Base-by-base conservation (phyloP, 2,329 filamentous ascomycete genomes). In the Ophiocordyceps camponoti-floridani region DNA sequence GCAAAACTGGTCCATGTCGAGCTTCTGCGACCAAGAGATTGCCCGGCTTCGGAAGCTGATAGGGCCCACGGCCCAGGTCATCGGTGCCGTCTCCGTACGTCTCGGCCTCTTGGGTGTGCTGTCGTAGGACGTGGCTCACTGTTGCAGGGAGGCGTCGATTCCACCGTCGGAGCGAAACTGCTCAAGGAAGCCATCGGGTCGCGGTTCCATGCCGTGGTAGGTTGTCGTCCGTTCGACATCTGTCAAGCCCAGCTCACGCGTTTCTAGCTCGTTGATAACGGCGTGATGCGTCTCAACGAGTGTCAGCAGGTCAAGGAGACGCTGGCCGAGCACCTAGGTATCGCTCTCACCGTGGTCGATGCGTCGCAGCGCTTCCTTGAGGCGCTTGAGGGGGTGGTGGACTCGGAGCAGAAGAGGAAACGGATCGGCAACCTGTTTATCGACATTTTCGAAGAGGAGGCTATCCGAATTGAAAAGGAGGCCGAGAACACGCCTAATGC, bases 271-370 rank as follows among this genome's bases (percentile, higher is more conserved):
- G 78, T 95, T 8, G 81, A 96, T 64, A 94, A 84, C 52, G 87
- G 49, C 23, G 44, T 41, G n/a, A 79, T 98, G 73, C 78, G 91
- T 37, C 70, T 91, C 28, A 80, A 94, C 56, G 91, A 96, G 62
- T 87, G 82, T 52, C 66, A 79, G 51, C 69, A 81, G 54, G 91
- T 96, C 44, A 80, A 94, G 62, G 69, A 86, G 61, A 88, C 78
- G 0, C 73, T 96, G 2, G 71, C 72, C 2, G 61, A 87, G 55
- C 79, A 91, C 51, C 74, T 96, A 1, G 84, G 84, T 1, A 93
- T 96, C 62, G 91, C 94, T 61, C 70, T 96, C 3, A 94, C 84
- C 0, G 81, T 96, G 27, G 77, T 93, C 2, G 83, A 96, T 58
- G 87, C 77, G 0, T 72, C 73, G 10, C 70, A 93, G 48, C 67